Conservation (phyloP, 306 rosid genomes). For the Trifolium pratense region DNA sequence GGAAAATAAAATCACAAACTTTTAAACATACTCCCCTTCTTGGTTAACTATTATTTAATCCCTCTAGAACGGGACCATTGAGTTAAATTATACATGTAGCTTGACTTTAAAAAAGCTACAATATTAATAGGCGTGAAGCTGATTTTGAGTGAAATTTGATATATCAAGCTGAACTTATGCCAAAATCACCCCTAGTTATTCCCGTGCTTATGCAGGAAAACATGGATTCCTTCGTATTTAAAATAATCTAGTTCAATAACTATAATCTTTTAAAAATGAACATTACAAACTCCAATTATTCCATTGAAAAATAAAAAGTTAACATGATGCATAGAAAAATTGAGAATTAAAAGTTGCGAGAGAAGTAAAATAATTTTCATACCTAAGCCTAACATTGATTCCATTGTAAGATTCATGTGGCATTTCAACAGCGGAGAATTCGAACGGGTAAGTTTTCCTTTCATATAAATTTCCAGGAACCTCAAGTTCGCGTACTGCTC, state of each 20-base stretch:
- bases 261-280: background rate
- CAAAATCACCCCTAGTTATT: background rate
- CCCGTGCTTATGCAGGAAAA: slow-evolving; percentile 2
- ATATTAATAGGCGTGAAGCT: background rate
- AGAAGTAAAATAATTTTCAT: slow-evolving; percentile 26
- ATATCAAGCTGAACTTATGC: background rate
- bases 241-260: background rate
- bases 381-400: slow-evolving; percentile 93
- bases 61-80: background rate
- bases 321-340: background rate
- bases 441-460: slow-evolving; percentile 86
- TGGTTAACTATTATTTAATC: background rate
- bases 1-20: background rate
- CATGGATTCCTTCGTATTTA: background rate
- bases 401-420: slow-evolving; percentile 56
- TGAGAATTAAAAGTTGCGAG: background rate
- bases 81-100: background rate
- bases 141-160: background rate
- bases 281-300: background rate
- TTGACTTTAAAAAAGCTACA: background rate
- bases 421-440: slow-evolving; percentile 95
- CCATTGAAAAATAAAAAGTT: background rate
- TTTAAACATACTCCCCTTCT: background rate
- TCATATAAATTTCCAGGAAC: slow-evolving; percentile 96
- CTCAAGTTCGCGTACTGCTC: slow-evolving; percentile 88